Evolutionary conservation across 2,329 filamentous ascomycete genomes (phyloP), one percentile per base, ranked within the genome.

Genomic region (Fusarium devonianum): DNA sequence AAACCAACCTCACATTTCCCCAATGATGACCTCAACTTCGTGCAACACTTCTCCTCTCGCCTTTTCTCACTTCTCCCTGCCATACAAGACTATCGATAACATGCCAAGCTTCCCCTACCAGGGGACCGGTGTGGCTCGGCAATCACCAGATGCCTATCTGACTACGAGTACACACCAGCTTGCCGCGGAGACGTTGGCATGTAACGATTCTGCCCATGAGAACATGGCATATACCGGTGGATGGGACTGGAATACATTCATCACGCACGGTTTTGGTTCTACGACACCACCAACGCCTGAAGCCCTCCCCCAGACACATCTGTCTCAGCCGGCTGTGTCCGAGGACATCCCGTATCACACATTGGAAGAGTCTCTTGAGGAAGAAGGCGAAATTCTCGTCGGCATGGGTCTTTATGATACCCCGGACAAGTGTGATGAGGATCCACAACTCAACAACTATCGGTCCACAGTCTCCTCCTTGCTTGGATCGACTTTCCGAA

Each of bases 401-500:
- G 89, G 89, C 14, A 87, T 94, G 81, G 90, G 90, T 1, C 80
- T 94, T 0, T 94, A 94, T 69, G 89, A 91, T 63, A 75, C 82
- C 4, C 88, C 88, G 0, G 86, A 86, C 45, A 81, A 82, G 63
- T 63, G 70, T 30, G 71, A 77, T 7, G 71, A 75, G 14, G 79
- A 81, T 45, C 73, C 77, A 21, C 73, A 78, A 39, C 67, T 82
- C 44, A 73, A 83, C 70, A 77, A 81, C 72, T 78, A 84, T 71
- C 69, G 78, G 38, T 78, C 78, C 5, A 80, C 80, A 18, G 77
- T 83, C 47, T 78, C 76, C 25, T 77, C 78, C 18, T 69, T 89
- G 13, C 70, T 85, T 35, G 80, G 80, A 17, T 73, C 80, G 7
- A 69, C 75, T 2, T 78, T 77, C 58, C 72, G 75, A 30, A 66